These are phyloP conservation scores for Peribolospora baueri DNA, from an alignment of 768 basidiomycete genomes.

Conservation along the genomic window DNA sequence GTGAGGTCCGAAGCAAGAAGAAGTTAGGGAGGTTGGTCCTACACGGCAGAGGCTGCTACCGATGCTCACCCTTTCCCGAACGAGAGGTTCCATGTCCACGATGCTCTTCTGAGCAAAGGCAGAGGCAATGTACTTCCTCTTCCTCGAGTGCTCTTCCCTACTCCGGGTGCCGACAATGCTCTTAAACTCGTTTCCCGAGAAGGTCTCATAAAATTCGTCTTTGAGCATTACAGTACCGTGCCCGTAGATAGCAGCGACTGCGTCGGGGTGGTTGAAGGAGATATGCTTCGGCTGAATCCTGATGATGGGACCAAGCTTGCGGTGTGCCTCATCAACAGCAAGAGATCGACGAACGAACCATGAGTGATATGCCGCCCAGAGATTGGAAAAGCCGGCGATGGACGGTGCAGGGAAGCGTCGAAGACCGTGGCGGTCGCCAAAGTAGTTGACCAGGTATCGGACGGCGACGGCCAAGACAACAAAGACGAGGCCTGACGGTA, in stretches of 20 bases:
- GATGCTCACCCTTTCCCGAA: not conserved
- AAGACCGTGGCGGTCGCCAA: not conserved
- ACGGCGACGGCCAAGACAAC: not conserved
- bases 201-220: constrained; percentile 8
- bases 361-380: constrained; percentile 20
- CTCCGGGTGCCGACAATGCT: not conserved
- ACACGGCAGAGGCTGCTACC: not conserved
- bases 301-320: constrained; percentile 18
- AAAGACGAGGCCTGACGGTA: not conserved
- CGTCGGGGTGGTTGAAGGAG: constrained; percentile 17
- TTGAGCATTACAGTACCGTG: constrained; percentile 18
- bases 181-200: not conserved
- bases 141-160: not conserved
- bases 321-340: constrained; percentile 17
- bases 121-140: not conserved
- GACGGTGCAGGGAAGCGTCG: not conserved
- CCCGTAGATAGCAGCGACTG: constrained; percentile 17
- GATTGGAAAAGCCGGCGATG: not conserved
- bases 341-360: constrained; percentile 16
- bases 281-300: constrained; percentile 20
- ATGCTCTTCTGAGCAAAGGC: not conserved
- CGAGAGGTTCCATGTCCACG: not conserved
- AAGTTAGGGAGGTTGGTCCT: not conserved
- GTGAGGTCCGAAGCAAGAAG: not conserved
- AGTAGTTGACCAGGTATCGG: not conserved